These are phyloP conservation scores for Tetracentron sinense DNA, from an alignment of 164 flowering plant species.

Conservation along the genomic window DNA sequence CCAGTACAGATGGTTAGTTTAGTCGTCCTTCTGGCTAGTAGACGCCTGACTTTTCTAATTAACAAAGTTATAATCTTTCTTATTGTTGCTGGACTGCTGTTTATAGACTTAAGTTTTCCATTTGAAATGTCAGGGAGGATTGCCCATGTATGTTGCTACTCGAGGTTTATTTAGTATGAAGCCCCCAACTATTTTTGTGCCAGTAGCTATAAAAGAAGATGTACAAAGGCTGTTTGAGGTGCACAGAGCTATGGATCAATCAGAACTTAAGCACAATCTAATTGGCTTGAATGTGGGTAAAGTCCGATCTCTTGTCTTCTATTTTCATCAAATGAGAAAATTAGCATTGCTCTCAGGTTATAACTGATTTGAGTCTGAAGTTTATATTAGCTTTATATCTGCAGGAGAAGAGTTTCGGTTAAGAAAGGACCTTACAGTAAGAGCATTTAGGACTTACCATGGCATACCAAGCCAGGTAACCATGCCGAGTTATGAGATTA, in stretches of 20 bases:
- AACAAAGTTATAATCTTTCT: background rate
- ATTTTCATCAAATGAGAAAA: background rate
- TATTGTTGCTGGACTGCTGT: background rate
- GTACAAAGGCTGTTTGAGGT: conserved; percentile 79
- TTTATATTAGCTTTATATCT: conserved; percentile 7
- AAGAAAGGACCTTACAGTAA: conserved; percentile 76
- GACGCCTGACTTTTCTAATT: background rate
- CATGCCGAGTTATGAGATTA: background rate
- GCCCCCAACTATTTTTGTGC: conserved; percentile 86
- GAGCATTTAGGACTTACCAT: conserved; percentile 82
- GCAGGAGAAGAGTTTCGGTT: conserved; percentile 75
- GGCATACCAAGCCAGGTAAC: conserved; percentile 80
- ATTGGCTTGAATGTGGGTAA: conserved; percentile 77
- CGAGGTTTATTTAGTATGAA: conserved; percentile 73
- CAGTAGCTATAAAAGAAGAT: conserved; percentile 51
- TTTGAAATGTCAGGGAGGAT: conserved; percentile 63
- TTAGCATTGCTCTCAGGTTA: background rate
- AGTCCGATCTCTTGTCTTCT: background rate
- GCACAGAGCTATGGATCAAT: conserved; percentile 71
- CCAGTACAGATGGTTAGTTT: background rate
- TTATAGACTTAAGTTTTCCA: background rate
- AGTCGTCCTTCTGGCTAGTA: background rate
- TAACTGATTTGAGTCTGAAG: background rate
- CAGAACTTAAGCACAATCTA: conserved; percentile 68
- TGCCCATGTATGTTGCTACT: conserved; percentile 96